Base-by-base conservation (phyloP, 768 basidiomycete species). In the Termitomyces sp. region DNA sequence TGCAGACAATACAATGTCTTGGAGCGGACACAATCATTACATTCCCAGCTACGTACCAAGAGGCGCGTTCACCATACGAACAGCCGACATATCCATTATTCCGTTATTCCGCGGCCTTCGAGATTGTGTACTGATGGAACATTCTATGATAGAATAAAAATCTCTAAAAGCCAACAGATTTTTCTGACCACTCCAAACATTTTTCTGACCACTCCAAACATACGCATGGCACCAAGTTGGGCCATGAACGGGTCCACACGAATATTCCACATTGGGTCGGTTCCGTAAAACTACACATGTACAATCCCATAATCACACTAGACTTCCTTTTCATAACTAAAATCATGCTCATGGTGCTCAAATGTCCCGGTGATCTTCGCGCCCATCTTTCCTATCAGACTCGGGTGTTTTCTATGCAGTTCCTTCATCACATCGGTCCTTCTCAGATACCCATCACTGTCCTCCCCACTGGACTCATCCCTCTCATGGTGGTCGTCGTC, bases 351-450 rank as follows among this genome's bases (percentile, higher is more conserved):
- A 23, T 71, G 67, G 53, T 77, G 75, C 52, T 71, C 69, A 56
- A 78, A 69, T 13, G 64, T 66, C 14, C 72, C 69, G 57, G 73
- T 75, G 50, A 82, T 71, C 65, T 75, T 77, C 47, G 74, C 68
- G 41, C 75, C 76, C 5, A 79, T 50, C 26, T 73, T 74, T 35
- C 71, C 74, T 7, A 87, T 84, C 50, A 88, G 68, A 2, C 86
- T 85, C 5, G 82, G 78, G 66, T 88, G 81, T 64, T 83, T 80
- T 50, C 75, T 69, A 64, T 80, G 79, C 59, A 82, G 66, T 63
- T 80, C 76, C 52, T 74, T 71, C 63, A 10, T 20, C 23, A 23
- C 18, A 10, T 38, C 51, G 2, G 55, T 33, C 38, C 52, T 36
- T 52, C 61, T 5, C n/a, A 46, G 9, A 12, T 51, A 53, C 8